Percentiles rank a stretch among this genome's conserved stretches.
These are phyloP conservation scores for Abrus pulchellus DNA, from an alignment of 306 rosid genomes.

Conservation along the genomic window DNA sequence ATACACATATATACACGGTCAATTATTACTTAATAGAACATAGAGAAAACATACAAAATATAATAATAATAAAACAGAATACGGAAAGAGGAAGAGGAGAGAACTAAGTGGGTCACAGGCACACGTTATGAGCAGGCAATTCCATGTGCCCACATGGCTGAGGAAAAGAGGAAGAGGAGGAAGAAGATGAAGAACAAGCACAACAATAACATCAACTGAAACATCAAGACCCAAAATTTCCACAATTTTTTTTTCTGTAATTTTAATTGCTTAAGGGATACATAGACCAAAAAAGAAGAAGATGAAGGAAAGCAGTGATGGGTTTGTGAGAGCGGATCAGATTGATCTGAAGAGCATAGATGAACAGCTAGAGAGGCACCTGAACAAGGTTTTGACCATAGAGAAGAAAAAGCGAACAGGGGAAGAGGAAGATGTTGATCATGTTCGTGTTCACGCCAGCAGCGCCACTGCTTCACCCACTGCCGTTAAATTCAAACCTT, in stretches of 20 bases:
- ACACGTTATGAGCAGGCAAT: conserved; percentile 91
- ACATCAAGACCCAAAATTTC: not conserved
- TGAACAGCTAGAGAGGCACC: conserved; percentile 92
- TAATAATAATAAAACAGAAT: not conserved
- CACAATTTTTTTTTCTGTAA: not conserved
- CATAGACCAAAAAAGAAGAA: not conserved
- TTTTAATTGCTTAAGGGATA: not conserved
- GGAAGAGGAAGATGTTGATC: conserved; percentile 41
- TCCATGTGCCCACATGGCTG: conserved; percentile 94
- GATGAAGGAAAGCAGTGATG: conserved; percentile 89
- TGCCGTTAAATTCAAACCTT: conserved; percentile 23
- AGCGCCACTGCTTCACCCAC: conserved; percentile 44
- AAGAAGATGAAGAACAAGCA: conserved; percentile 1
- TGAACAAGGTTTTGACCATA: conserved; percentile 75
- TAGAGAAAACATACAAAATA: not conserved
- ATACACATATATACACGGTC: not conserved
- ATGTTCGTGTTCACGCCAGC: conserved; percentile 43
- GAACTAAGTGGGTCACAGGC: conserved; percentile 88
- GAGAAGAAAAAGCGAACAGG: conserved; percentile 77
- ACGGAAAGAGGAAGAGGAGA: conserved; percentile 37
- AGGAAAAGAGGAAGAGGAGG: conserved; percentile 30
- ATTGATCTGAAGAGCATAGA: conserved; percentile 99
- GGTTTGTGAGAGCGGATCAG: conserved; percentile 97
- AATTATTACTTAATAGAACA: not conserved
- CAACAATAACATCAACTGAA: conserved; percentile 6